Conservation (phyloP, 208 protist species). For the Trypanosoma boissoni region DNA sequence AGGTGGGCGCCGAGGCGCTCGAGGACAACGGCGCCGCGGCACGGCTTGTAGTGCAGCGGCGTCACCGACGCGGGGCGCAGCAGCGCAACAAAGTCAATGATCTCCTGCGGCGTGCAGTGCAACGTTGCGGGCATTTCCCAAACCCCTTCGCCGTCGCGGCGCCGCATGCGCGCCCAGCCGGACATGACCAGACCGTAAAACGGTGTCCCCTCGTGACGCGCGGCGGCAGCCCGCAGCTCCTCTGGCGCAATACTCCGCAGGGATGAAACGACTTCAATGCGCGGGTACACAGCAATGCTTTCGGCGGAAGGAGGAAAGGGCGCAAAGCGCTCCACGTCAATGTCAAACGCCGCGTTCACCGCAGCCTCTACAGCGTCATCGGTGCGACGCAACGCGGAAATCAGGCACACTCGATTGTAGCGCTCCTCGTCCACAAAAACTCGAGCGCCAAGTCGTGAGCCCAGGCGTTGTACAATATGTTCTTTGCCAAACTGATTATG, state of each 20-base stretch:
- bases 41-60: conserved; percentile 58
- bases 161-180: conserved; percentile 60
- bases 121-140: conserved; percentile 72
- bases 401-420: conserved; percentile 40
- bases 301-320: conserved; percentile 7
- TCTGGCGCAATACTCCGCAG: conserved; percentile 31
- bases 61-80: conserved; percentile 60
- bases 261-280: conserved; percentile 59
- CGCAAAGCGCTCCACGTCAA: conserved; percentile 3
- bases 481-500: conserved; percentile 88
- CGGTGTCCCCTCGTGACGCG: conserved; percentile 26
- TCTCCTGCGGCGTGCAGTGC: conserved; percentile 68
- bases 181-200: conserved; percentile 73
- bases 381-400: conserved; percentile 34
- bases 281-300: conserved; percentile 33
- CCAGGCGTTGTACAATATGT: conserved; percentile 57
- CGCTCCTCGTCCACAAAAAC: conserved; percentile 56
- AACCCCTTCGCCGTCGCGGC: conserved; percentile 18
- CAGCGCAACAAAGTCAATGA: conserved; percentile 62
- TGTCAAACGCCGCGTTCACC: conserved; percentile 4
- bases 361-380: no score
- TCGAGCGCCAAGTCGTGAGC: conserved; percentile 41
- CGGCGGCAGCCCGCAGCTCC: conserved; percentile 31
- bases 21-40: conserved; percentile 38
- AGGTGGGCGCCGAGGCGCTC: conserved; percentile 59